These are phyloP conservation scores for Zygosaccharomyces sapae DNA, from an alignment of 1,139 yeast species.

Conservation along the genomic window DNA sequence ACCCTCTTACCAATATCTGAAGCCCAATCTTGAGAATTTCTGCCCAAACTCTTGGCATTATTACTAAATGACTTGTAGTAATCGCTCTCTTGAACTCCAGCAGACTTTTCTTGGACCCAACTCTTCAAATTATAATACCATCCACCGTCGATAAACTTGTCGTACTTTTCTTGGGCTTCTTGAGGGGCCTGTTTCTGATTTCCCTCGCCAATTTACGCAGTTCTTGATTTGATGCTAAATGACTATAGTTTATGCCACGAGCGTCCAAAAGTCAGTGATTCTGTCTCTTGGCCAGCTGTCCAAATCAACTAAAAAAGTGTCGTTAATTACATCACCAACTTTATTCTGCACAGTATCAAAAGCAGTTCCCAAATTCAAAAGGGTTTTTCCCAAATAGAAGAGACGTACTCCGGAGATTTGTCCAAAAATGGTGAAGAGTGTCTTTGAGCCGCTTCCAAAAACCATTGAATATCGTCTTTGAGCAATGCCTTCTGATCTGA, in stretches of 20 bases:
- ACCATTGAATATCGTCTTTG: slow-evolving; percentile 41
- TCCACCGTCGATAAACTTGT: slow-evolving; percentile 45
- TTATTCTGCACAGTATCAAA: slow-evolving; percentile 18
- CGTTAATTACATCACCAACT: slow-evolving; percentile 40
- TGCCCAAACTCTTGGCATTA: slow-evolving; percentile 20
- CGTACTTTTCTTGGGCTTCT: slow-evolving; percentile 35
- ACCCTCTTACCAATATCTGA: slow-evolving; percentile 27
- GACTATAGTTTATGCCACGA: slow-evolving; percentile 48
- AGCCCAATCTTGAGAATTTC: slow-evolving; percentile 28
- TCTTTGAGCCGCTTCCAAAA: slow-evolving; percentile 36
- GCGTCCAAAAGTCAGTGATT: slow-evolving; percentile 49
- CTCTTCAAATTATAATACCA: slow-evolving; percentile 40
- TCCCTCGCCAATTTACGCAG: slow-evolving; percentile 47
- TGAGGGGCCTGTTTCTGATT: slow-evolving; percentile 44
- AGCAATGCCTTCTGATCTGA: slow-evolving; percentile 37
- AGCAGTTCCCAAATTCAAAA: slow-evolving; percentile 15
- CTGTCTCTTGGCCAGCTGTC: slow-evolving; percentile 48
- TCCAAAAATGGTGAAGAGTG: slow-evolving; percentile 35
- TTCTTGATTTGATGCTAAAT: slow-evolving; percentile 44
- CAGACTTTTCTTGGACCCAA: slow-evolving; percentile 40
- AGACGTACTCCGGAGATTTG: slow-evolving; percentile 33
- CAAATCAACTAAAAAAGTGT: slow-evolving; percentile 45
- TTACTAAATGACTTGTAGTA: slow-evolving; percentile 37
- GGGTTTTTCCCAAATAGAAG: slow-evolving; percentile 26
- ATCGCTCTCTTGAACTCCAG: slow-evolving; percentile 37